Conservation (phyloP, 495 filamentous ascomycete species). For the Penicillium goetzii region DNA sequence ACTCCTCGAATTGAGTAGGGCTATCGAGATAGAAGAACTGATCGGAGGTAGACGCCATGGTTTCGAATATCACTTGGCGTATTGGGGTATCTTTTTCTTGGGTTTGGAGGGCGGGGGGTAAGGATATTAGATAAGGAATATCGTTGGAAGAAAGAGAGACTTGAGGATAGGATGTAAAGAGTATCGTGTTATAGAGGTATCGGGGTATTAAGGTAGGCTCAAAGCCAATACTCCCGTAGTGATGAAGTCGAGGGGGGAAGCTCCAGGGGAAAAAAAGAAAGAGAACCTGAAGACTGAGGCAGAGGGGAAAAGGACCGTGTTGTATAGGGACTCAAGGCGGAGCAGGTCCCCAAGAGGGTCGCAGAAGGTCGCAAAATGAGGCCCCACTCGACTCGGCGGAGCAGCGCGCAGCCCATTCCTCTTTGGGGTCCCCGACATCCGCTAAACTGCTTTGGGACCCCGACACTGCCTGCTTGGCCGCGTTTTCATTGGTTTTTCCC, state of each 20-base stretch:
- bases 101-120: neutral
- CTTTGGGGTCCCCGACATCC: conserved; percentile 36
- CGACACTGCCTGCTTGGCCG: conserved; percentile 26
- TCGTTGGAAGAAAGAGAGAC: conserved; percentile 6
- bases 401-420: conserved; percentile 24
- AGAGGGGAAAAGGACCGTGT: conserved; percentile 5
- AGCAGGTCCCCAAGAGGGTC: neutral
- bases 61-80: conserved; percentile 14
- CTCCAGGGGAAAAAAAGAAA: conserved; percentile 15
- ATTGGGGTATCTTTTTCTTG: conserved; percentile 17
- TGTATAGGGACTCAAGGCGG: conserved; percentile 16
- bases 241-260: neutral
- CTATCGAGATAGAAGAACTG: conserved; percentile 29
- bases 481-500: neutral
- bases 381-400: conserved; percentile 9
- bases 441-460: conserved; percentile 41
- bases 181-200: neutral
- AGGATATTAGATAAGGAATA: neutral
- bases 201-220: conserved; percentile 8
- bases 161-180: conserved; percentile 10
- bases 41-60: conserved; percentile 33
- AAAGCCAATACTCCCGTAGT: conserved; percentile 10
- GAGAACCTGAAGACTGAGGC: conserved; percentile 27
- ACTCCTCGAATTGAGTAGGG: conserved; percentile 30
- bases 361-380: neutral